Evolutionary conservation across 176 grass and related monocot genomes (phyloP), one percentile per base, ranked within the genome.

Genomic region (Phoenix dactylifera): DNA sequence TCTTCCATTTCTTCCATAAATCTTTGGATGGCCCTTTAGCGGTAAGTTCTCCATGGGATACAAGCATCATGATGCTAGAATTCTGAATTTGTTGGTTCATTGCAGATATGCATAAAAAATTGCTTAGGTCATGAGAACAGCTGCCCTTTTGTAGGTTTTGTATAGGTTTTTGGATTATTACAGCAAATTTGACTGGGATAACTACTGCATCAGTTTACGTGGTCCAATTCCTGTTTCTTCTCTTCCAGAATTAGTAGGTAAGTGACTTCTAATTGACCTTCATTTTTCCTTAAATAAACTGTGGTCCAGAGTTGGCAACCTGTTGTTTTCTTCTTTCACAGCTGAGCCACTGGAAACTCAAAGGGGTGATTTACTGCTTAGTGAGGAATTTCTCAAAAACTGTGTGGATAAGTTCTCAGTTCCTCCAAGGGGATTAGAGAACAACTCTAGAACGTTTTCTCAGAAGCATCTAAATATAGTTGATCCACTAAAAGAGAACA

Each of bases 121-220:
- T 44, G 7, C 10, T 44, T 44, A 44, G 35, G 24, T 71, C 55
- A 79, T 26, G 54, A 80, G 39, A 24, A 4, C 68, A 16, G 49
- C 17, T 72, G 7, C 16, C 57, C 30, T 82, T 66, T 55, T 76
- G 75, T 75, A 97, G 87, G 93, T 97, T 44, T 75, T 97, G 44
- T 97, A 91, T 77, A 86, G 58, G 59, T 97, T 97, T 83, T 62
- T 97, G 50, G 87, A 97, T 50, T 97, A 80, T 57, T 97, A 85
- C 72, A 91, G 93, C 53, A 88, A 85, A 77, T 97, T 97, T 76
- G 84, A 97, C 62, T 91, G 93, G 93, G 87, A 97, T 4, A 85
- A 64, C 25, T 81, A 85, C 26, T 80, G 93, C 51, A 72, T 91
- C 53, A 91, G 84, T 73, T 81, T 97, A 50, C 69, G 67, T 58